A percentile compares a stretch with the other conserved stretches of the same genome.
Conservation (phyloP, 805 yeast species). For the Yarrowia sp. region DNA sequence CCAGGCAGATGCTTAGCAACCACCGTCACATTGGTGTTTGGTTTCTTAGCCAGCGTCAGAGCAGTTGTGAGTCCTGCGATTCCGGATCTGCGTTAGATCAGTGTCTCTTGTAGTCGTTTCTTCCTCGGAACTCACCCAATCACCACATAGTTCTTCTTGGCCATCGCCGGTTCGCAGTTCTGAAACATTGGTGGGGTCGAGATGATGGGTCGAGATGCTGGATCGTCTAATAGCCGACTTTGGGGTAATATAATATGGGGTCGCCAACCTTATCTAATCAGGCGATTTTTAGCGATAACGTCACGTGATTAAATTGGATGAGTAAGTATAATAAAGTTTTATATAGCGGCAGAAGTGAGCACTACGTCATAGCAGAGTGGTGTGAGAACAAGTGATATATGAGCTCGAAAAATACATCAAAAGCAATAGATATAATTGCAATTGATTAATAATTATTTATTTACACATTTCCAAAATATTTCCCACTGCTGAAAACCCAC, state of each 20-base stretch:
- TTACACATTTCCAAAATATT: no score
- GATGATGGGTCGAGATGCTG: not conserved
- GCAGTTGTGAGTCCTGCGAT: conserved; percentile 67
- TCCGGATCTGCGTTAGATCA: conserved; percentile 43
- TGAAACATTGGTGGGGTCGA: not conserved
- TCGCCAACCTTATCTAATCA: conserved; percentile 8
- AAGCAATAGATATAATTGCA: no score
- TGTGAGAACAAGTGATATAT: no score
- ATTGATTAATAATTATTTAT: no score
- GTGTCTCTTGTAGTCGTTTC: no score
- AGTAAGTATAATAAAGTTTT: not conserved
- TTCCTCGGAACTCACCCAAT: conserved; percentile 21
- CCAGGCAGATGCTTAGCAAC: conserved; percentile 76
- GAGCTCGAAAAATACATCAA: no score
- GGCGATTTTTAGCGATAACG: conserved; percentile 18
- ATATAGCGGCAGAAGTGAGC: not conserved
- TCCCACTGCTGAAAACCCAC: not conserved
- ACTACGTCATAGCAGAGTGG: no score
- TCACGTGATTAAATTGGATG: not conserved
- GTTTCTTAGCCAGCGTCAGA: conserved; percentile 46
- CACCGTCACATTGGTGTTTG: conserved; percentile 48
- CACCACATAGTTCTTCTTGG: conserved; percentile 14
- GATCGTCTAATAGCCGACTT: not conserved
- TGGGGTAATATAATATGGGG: conserved; percentile 11
- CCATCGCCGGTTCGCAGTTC: conserved; percentile 16